Evolutionary conservation across 2,329 filamentous ascomycete genomes (phyloP).

Genomic region (Zasmidium angulare): DNA sequence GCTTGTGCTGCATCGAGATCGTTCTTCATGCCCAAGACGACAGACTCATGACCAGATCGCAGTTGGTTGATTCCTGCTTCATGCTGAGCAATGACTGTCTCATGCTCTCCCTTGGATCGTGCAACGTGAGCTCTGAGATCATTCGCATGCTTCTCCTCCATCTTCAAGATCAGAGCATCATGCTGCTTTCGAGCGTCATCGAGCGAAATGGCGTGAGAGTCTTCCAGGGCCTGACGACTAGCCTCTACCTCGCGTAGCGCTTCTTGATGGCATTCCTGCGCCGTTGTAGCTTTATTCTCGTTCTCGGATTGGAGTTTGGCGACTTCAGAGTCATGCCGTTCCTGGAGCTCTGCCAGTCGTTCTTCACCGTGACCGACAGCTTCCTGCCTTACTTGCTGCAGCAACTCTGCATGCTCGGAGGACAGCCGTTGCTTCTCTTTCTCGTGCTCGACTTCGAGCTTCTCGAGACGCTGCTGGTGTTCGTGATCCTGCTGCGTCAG

Average conservation of each 20-base stretch:
- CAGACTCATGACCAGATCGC: neutral
- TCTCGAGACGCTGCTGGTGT: neutral
- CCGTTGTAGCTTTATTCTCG: neutral
- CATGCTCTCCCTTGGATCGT: neutral
- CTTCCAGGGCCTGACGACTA: slow-evolving; percentile 1
- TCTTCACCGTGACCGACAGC: neutral
- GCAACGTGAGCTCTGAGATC: slow-evolving; percentile 1
- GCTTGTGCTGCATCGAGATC: slow-evolving; percentile 6
- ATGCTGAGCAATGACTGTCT: neutral
- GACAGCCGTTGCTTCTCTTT: neutral
- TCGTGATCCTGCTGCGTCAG: slow-evolving; percentile 6
- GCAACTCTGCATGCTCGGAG: neutral
- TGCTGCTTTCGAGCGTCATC: slow-evolving; percentile 10
- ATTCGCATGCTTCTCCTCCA: slow-evolving; percentile 18
- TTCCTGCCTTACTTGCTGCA: neutral
- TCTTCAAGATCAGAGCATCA: slow-evolving; percentile 9
- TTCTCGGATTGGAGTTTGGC: neutral
- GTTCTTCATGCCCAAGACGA: slow-evolving; percentile 6
- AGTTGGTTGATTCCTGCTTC: neutral
- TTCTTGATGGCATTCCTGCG: neutral
- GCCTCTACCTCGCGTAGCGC: slow-evolving; percentile 5
- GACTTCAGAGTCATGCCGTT: neutral
- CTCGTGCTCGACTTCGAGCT: slow-evolving; percentile 7
- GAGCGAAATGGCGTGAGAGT: slow-evolving; percentile 11
- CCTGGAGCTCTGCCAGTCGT: slow-evolving; percentile 2